Percentiles rank a stretch among this genome's conserved stretches.
Evolutionary conservation across 441 rosid species (phyloP).

Genomic region (Syzygium syzygioides): DNA sequence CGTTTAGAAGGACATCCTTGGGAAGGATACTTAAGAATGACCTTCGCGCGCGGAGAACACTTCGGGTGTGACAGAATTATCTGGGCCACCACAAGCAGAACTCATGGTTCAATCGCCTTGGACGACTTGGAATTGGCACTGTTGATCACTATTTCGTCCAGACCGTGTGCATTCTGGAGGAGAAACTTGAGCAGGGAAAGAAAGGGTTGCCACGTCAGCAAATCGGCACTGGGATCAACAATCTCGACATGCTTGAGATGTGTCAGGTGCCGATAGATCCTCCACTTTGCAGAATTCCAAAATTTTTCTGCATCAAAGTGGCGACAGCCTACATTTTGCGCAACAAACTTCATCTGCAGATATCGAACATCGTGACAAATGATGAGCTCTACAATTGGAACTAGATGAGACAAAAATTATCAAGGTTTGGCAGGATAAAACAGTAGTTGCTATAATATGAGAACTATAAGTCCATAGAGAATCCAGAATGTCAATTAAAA

Average conservation of each 20-base stretch:
- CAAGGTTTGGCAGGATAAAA: background rate
- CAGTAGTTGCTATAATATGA: too few relatives aligned
- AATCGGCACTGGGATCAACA: background rate
- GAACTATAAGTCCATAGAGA: too few relatives aligned
- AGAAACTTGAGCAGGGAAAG: background rate
- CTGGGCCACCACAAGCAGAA: too few relatives aligned
- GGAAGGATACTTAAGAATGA: too few relatives aligned
- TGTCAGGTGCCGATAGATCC: background rate
- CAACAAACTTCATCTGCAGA: background rate
- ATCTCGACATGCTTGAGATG: background rate
- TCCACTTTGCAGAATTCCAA: background rate
- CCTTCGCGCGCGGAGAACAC: too few relatives aligned
- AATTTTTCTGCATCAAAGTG: background rate
- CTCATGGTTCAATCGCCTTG: too few relatives aligned
- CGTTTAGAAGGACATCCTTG: too few relatives aligned
- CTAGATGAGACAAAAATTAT: background rate
- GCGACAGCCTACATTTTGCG: background rate
- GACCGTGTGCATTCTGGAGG: too few relatives aligned
- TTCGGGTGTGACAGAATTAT: too few relatives aligned
- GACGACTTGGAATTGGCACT: too few relatives aligned
- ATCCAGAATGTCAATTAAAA: too few relatives aligned
- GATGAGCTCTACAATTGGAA: background rate
- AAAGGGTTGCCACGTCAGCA: background rate
- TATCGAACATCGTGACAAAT: background rate
- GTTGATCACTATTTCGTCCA: too few relatives aligned